Conservation (phyloP, 2,329 filamentous ascomycete genomes). For the Alternaria postmessia region DNA sequence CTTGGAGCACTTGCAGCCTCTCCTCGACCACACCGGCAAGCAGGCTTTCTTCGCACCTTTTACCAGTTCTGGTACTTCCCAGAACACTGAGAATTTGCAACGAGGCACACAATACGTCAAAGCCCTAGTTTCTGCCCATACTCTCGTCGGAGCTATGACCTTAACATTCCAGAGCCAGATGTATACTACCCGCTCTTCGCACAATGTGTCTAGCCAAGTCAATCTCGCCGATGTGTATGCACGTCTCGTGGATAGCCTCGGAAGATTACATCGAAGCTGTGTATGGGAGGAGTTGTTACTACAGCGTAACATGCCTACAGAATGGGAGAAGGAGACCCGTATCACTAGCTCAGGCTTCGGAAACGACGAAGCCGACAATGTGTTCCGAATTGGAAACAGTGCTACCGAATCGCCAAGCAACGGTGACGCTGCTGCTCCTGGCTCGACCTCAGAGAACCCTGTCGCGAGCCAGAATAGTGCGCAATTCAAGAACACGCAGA, state of each 20-base stretch:
- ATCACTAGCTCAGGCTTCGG: slow-evolving; percentile 52
- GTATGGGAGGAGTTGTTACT: slow-evolving; percentile 86
- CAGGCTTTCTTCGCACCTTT: slow-evolving; percentile 76
- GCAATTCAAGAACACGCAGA: slow-evolving; percentile 78
- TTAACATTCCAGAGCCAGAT: slow-evolving; percentile 73
- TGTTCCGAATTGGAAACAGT: slow-evolving; percentile 46
- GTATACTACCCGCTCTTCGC: slow-evolving; percentile 69
- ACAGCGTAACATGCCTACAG: slow-evolving; percentile 74
- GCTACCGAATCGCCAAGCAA: slow-evolving; percentile 28
- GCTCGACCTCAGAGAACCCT: slow-evolving; percentile 9
- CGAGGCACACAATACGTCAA: slow-evolving; percentile 82
- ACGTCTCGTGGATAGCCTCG: slow-evolving; percentile 75
- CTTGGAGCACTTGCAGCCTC: slow-evolving; percentile 71
- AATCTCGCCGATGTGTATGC: slow-evolving; percentile 88
- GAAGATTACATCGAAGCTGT: slow-evolving; percentile 78
- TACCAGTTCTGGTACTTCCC: slow-evolving; percentile 41
- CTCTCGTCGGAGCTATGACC: slow-evolving; percentile 76
- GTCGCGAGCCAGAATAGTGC: slow-evolving; percentile 43
- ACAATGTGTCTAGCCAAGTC: slow-evolving; percentile 74
- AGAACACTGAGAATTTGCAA: slow-evolving; percentile 51
- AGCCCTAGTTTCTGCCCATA: slow-evolving; percentile 78
- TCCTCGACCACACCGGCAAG: slow-evolving; percentile 63
- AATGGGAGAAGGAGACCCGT: slow-evolving; percentile 64
- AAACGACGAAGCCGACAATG: slow-evolving; percentile 50
- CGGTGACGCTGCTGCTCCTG: slow-evolving; percentile 20